phyloP scores from a whole-genome alignment of 2,329 filamentous ascomycete genomes.

The Aspergillus jensenii region DNA sequence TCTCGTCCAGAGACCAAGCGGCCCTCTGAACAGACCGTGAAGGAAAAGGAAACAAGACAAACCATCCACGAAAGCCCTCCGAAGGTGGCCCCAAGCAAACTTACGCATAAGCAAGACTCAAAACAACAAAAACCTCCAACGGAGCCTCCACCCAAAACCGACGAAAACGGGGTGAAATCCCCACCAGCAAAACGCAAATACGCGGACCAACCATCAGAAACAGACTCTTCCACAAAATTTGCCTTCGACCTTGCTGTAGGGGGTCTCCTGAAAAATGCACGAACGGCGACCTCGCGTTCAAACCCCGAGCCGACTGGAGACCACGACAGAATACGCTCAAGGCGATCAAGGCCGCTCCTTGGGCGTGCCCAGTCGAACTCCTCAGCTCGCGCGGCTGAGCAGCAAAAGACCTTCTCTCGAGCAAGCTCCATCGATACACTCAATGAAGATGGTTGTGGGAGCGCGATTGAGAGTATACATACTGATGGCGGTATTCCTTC shows the following conservation, averaged over 20 bases:
- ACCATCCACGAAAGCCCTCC: not conserved
- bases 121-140: not conserved
- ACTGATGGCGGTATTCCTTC: slow-evolving; percentile 31
- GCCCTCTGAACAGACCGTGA: slow-evolving; percentile 6
- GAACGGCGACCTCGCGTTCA: slow-evolving; percentile 32
- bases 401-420: slow-evolving; percentile 35
- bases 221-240: slow-evolving; percentile 21
- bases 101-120: not conserved
- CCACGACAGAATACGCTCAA: slow-evolving; percentile 20
- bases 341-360: slow-evolving; percentile 39
- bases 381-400: slow-evolving; percentile 29
- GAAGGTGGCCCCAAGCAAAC: not conserved
- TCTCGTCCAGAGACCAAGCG: slow-evolving; percentile 21
- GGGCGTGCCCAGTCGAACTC: slow-evolving; percentile 44
- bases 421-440: slow-evolving; percentile 53
- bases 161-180: not conserved
- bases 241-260: slow-evolving; percentile 40
- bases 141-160: not conserved
- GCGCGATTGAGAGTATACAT: slow-evolving; percentile 33
- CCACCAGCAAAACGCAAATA: slow-evolving; percentile 19
- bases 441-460: slow-evolving; percentile 45
- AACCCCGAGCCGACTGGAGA: slow-evolving; percentile 21
- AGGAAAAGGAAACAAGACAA: slow-evolving; percentile 6
- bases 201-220: slow-evolving; percentile 10
- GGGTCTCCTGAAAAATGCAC: slow-evolving; percentile 42